Percentiles rank a stretch among this genome's conserved stretches.
These are phyloP conservation scores for Termitomyces sp. DNA, from an alignment of 768 basidiomycete genomes.

Conservation along the genomic window DNA sequence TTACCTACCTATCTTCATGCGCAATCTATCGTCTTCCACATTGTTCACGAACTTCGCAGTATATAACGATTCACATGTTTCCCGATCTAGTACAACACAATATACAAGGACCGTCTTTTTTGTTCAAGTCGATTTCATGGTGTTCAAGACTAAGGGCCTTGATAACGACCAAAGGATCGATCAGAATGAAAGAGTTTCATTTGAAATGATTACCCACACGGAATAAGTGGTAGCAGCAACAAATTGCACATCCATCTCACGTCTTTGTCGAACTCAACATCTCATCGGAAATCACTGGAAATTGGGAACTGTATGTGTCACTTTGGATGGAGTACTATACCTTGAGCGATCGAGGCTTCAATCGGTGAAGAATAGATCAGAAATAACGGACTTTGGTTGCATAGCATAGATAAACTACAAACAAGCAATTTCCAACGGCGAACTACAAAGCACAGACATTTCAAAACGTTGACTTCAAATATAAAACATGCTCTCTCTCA, in stretches of 20 bases:
- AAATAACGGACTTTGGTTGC: not conserved
- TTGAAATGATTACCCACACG: too few species aligned
- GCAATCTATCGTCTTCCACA: not conserved
- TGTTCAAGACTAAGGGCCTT: not conserved
- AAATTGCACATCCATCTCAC: too few species aligned
- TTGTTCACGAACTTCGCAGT: not conserved
- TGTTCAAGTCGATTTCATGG: not conserved
- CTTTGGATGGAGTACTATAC: too few species aligned
- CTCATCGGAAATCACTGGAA: too few species aligned
- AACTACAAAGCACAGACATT: not conserved
- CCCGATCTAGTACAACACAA: not conserved
- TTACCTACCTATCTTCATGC: conserved; percentile 1
- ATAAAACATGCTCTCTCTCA: conserved; percentile 72
- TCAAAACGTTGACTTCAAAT: conserved; percentile 33
- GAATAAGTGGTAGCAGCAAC: too few species aligned
- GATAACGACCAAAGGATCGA: not conserved
- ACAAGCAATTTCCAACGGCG: not conserved
- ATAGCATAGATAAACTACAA: not conserved
- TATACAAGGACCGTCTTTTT: not conserved
- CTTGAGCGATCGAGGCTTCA: not conserved
- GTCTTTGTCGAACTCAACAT: too few species aligned
- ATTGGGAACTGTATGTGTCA: too few species aligned
- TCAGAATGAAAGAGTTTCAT: too few species aligned
- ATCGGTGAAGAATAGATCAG: not conserved
- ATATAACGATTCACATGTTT: not conserved